Percentiles rank a stretch among this genome's conserved stretches.
Evolutionary conservation across 257 asterid species (phyloP).

Genomic region (Przewalskia tangutica): DNA sequence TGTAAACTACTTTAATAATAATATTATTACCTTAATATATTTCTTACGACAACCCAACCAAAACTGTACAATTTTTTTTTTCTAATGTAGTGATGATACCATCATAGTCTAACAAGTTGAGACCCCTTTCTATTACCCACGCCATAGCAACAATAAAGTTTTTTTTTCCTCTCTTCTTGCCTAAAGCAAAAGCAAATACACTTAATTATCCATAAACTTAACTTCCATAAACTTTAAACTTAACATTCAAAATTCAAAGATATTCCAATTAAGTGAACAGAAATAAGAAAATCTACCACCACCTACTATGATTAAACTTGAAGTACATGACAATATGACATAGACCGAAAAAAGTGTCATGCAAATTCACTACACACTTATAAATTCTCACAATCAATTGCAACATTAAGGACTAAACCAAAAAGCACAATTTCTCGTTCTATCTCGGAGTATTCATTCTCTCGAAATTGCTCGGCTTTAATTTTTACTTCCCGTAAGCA

Average conservation of each 20-base stretch:
- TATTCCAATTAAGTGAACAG: neutral
- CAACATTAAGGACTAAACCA: neutral
- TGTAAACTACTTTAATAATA: too few species aligned
- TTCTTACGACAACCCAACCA: too few species aligned
- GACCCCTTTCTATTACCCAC: neutral
- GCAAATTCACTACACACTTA: conserved; percentile 1
- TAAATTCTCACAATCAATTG: conserved; percentile 15
- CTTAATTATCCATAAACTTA: neutral
- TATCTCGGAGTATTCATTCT: neutral
- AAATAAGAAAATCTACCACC: conserved; percentile 6
- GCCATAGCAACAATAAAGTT: neutral
- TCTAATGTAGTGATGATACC: too few species aligned
- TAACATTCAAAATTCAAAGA: neutral
- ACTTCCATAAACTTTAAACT: neutral
- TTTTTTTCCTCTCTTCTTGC: neutral
- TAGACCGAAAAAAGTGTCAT: conserved; percentile 19
- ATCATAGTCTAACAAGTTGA: neutral
- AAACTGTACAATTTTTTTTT: too few species aligned
- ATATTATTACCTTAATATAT: too few species aligned
- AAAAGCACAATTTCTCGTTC: neutral
- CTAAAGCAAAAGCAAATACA: neutral
- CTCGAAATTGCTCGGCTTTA: neutral
- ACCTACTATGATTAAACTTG: conserved; percentile 40
- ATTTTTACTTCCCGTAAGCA: neutral
- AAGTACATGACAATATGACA: conserved; percentile 47